Percentiles rank a stretch among this genome's conserved stretches.
These are phyloP conservation scores for Sphaerostilbella broomeana DNA, from an alignment of 2,329 filamentous ascomycete species.

Conservation along the genomic window DNA sequence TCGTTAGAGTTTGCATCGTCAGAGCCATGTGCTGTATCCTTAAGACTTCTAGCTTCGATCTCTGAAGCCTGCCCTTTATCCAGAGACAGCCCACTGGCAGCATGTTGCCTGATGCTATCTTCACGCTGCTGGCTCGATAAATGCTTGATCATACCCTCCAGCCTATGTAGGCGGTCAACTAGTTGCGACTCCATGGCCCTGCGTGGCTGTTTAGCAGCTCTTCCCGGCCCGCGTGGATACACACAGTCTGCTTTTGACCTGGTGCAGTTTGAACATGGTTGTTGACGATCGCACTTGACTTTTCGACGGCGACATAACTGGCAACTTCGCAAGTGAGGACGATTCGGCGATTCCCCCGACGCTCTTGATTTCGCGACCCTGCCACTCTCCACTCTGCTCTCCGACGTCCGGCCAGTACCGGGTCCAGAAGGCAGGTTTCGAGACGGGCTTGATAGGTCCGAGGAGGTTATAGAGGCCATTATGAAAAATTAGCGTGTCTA, in stretches of 20 bases:
- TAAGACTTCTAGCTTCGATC: too few species aligned
- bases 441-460: too few species aligned
- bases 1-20: not conserved
- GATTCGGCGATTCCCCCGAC: too few species aligned
- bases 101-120: not conserved
- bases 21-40: not conserved
- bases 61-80: too few species aligned
- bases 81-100: not conserved
- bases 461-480: too few species aligned
- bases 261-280: constrained; percentile 33
- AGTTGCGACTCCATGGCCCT: constrained; percentile 1
- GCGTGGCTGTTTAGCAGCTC: constrained; percentile 13
- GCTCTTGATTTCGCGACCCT: too few species aligned
- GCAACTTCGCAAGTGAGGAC: not conserved
- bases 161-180: constrained; percentile 9
- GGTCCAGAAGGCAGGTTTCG: too few species aligned
- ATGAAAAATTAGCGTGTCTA: too few species aligned
- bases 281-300: constrained; percentile 32
- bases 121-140: too few species aligned
- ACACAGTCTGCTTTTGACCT: constrained; percentile 9
- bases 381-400: too few species aligned
- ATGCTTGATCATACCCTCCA: constrained; percentile 6
- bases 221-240: constrained; percentile 14
- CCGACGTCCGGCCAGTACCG: too few species aligned
- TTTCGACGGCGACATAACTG: constrained; percentile 29